These are phyloP conservation scores for Halenospora varia DNA, from an alignment of 495 filamentous ascomycete species.

Conservation along the genomic window DNA sequence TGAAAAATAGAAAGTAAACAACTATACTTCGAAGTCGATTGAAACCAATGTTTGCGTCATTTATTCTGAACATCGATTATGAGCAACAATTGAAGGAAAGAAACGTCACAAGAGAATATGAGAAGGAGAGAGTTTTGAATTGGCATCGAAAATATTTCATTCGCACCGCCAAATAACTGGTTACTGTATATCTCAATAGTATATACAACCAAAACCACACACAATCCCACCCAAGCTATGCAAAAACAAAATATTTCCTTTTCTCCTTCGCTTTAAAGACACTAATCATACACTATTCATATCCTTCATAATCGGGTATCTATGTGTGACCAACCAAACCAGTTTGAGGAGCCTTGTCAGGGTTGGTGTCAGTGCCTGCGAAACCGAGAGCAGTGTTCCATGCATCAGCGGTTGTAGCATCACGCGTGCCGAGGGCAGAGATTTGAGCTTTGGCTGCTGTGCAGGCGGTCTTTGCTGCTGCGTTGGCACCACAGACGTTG, in stretches of 20 bases:
- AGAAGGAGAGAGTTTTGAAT: not conserved
- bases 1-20: too few species aligned
- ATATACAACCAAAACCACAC: not conserved
- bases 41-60: too few species aligned
- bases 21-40: too few species aligned
- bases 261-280: not conserved
- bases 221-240: not conserved
- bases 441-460: slow-evolving; percentile 32
- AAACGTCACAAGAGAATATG: too few species aligned
- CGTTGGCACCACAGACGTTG: slow-evolving; percentile 37
- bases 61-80: too few species aligned
- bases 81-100: too few species aligned
- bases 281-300: not conserved
- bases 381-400: slow-evolving; percentile 33
- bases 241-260: not conserved
- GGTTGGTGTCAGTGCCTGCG: slow-evolving; percentile 35
- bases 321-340: slow-evolving; percentile 37
- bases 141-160: not conserved
- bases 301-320: too few species aligned
- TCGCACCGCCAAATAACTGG: not conserved
- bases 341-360: slow-evolving; percentile 37
- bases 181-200: not conserved
- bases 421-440: slow-evolving; percentile 23
- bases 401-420: slow-evolving; percentile 29
- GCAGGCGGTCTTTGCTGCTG: slow-evolving; percentile 37